Base-by-base conservation (phyloP, 352 stramenopile species). In the Phytophthora tentaculata region DNA sequence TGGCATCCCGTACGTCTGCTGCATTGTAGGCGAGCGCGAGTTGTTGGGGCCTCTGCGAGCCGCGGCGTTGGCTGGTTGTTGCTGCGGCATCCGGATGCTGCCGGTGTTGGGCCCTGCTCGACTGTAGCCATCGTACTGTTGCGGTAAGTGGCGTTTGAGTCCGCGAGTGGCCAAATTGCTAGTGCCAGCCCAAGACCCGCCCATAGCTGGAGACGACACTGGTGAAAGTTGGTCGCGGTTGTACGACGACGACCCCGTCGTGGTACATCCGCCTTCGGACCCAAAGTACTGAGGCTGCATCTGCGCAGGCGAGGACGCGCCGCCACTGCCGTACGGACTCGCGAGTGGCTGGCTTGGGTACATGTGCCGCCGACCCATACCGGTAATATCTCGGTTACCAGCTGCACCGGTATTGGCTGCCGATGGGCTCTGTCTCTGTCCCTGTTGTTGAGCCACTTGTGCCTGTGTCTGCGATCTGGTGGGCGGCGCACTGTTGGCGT, bases 131-230 rank as follows among this genome's bases (percentile, higher is more conserved):
- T 78, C 69, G 44, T 75, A 80, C 12, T 62, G 57, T 61, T 76
- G 69, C 19, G 57, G 69, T 24, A 84, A 48, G 8, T 80, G 79
- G 9, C 79, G 76, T 53, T 86, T 86, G 9, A 83, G 52, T 5
- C 76, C 68, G 4, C 77, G 77, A 3, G 64, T 50, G 4, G 63
- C 45, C 1, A 48, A 41, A 6, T 9, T 39, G 20, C 45, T 44
- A 13, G 44, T 32, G 17, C 26, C 54, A 14, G 52, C 43, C 54
- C 71, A 76, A 12, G 58, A 62, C 16, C 71, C 64, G 12, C 61
- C 61, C 76, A 84, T 78, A 5, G 62, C 55, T 7, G 72, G 64
- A 16, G 72, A 80, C 4, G 69, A 82, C 39, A 73, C 57, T 1
- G 69, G 65, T 14, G 67, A 73, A 12, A 56, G 67, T 7, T 72